Base-by-base conservation (phyloP, 2,329 filamentous ascomycete species). In the Diplodia seriata region DNA sequence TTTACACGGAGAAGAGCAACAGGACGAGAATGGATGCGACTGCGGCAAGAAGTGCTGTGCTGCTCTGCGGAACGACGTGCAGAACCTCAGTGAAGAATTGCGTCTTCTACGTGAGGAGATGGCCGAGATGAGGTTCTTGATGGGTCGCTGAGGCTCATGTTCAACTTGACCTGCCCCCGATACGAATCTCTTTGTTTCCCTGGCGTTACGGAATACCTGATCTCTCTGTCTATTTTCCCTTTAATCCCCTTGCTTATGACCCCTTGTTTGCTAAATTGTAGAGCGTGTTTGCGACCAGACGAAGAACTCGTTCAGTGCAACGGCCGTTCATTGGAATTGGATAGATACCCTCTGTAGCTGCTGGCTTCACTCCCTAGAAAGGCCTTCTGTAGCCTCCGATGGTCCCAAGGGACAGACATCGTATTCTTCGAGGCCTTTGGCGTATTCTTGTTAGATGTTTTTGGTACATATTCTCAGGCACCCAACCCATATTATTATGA, bases 21-120 rank as follows among this genome's bases (percentile, higher is more conserved):
- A 63, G 1, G 31, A 15, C 31, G 31, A 23, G n/a, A 29, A 63
- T 20, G n/a, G 29, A 5, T 68, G 66, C n/a, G 66, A 68, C 18
- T 68, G 66, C n/a, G 66, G 66, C 26, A 63, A 47, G n/a, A n/a
- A 31, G 2, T 68, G 66, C 47, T 68, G 66, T n/a, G 40, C 50
- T 3, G n/a, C 50, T 15, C 47, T 68, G 15, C 51, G 66, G 14
- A 43, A 49, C 20, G 66, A 68, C 1, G 29, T 63, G 4, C n/a
- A 40, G 14, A 31, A 15, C 11, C 26, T 68, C 29, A 29, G 50
- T 11, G 66, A 63, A 7, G 57, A 68, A 14, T 14, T 68, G 29
- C 40, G 47, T 14, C 8, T 59, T 7, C 31, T 68, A n/a, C n/a
- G 66, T 20, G 59, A 56, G 15, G 47, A 68, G 38, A 50, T 68